Percentiles rank a stretch among this genome's conserved stretches.
Evolutionary conservation across 169 alveolate species (phyloP).

Genomic region (Eimeria necatrix): DNA sequence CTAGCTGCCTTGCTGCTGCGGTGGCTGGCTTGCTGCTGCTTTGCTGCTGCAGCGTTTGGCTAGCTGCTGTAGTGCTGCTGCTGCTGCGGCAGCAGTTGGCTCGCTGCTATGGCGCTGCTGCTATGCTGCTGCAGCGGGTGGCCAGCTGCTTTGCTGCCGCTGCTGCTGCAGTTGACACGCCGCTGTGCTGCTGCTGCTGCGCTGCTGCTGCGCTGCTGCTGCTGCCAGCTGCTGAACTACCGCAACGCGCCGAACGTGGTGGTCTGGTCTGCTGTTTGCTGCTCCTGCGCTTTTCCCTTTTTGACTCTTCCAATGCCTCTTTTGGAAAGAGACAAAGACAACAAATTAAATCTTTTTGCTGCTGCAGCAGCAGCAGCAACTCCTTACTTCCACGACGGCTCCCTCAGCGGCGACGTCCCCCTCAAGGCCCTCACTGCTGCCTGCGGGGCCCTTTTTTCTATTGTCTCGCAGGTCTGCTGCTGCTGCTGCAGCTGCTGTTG

Average conservation of each 20-base stretch:
- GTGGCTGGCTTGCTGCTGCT: no score
- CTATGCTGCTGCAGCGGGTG: no score
- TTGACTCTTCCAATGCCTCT: conserved; percentile 84
- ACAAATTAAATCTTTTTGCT: neutral
- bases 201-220: no score
- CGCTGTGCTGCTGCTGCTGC: no score
- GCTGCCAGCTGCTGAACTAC: conserved; percentile 84
- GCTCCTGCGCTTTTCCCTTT: conserved; percentile 89
- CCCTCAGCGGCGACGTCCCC: conserved; percentile 85
- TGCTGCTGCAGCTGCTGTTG: conserved; percentile 5
- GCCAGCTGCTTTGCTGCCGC: no score
- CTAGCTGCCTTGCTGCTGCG: no score
- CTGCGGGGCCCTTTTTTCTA: conserved; percentile 82
- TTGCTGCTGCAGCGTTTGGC: no score
- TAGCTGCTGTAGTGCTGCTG: no score
- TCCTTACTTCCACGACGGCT: conserved; percentile 85
- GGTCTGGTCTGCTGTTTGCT: conserved; percentile 88
- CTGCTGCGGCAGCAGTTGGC: no score
- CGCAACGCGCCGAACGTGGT: conserved; percentile 88
- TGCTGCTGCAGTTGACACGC: no score
- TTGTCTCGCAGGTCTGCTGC: conserved; percentile 79
- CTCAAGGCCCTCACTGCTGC: conserved; percentile 80
- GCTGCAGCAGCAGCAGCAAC: neutral
- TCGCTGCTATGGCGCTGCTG: no score
- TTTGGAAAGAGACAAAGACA: conserved; percentile 80